Evolutionary conservation across 495 filamentous ascomycete genomes (phyloP), one percentile per base, ranked within the genome.

Genomic region (Neohortaea acidophila): DNA sequence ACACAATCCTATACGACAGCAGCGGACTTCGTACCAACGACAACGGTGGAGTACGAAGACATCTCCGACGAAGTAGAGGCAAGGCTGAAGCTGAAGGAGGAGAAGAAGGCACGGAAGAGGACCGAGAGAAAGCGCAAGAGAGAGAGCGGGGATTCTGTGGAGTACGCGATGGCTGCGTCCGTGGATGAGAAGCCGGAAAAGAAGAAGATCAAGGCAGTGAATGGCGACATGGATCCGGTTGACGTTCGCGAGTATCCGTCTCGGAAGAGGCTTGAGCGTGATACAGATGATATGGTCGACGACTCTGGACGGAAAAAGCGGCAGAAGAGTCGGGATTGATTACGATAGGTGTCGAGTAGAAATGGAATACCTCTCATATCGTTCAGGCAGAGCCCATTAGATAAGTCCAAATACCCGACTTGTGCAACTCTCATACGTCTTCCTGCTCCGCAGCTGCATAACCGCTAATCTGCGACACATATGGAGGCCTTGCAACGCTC

Each of bases 11-110:
- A n/a, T n/a, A n/a, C n/a, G n/a, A n/a, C n/a, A n/a, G n/a, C n/a
- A n/a, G n/a, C n/a, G n/a, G n/a, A n/a, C n/a, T n/a, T n/a, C n/a
- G n/a, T n/a, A n/a, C n/a, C n/a, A n/a, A n/a, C n/a, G n/a, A n/a
- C n/a, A n/a, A n/a, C n/a, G n/a, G 33, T 59, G 2, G 38, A 56
- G 35, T 53, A 49, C 33, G 59, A 61, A 38, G 60, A 63, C 29
- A 58, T 62, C 12, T 52, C 51, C 19, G 54, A 34, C 4, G 56
- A 60, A 36, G 60, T 62, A 0, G 51, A 59, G 10, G 55, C 52
- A 13, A 43, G 57, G 10, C 12, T 63, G 31, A 55, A 55, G 41
- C 52, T 49, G 11, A 63, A 58, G 21, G 52, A 51, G 36, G 45
- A 56, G 28, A 55, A 47, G 47, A 49, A 27, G 44, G 45, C 32